phyloP scores from a whole-genome alignment of 208 protist species.

The Balamuthia mandrillaris region DNA sequence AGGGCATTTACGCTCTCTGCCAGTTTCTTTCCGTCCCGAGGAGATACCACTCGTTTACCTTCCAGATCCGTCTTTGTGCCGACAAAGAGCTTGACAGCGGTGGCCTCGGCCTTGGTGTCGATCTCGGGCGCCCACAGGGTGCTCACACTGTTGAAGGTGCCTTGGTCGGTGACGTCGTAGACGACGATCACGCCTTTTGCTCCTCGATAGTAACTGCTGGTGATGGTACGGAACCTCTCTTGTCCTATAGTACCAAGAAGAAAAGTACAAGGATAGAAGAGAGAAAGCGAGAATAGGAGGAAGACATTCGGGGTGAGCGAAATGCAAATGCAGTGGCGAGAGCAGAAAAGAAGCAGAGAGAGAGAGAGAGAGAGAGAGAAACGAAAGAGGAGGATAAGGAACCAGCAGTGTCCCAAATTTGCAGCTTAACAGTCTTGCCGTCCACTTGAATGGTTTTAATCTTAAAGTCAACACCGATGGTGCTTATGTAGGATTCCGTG shows the following conservation, averaged over 20 bases:
- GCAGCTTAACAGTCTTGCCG: slow-evolving; percentile 94
- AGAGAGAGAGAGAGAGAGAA: no score
- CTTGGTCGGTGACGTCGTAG: slow-evolving; percentile 61
- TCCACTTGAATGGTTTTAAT: slow-evolving; percentile 92
- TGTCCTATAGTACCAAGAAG: slow-evolving; percentile 73
- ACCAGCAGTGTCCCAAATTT: no score
- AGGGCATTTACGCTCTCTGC: no score
- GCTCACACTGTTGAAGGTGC: slow-evolving; percentile 74
- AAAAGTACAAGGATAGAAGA: not conserved
- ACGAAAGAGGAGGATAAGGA: no score
- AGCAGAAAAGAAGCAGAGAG: not conserved
- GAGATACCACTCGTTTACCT: slow-evolving; percentile 69
- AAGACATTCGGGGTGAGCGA: not conserved
- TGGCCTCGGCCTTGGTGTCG: slow-evolving; percentile 77
- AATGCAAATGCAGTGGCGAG: slow-evolving; percentile 69
- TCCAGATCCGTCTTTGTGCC: slow-evolving; percentile 81
- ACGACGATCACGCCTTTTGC: slow-evolving; percentile 63
- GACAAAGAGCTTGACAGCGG: slow-evolving; percentile 82
- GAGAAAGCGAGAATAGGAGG: not conserved
- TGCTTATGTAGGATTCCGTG: slow-evolving; percentile 86
- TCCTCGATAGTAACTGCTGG: slow-evolving; percentile 66
- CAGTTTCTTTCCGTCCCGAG: no score
- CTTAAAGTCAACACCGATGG: slow-evolving; percentile 94
- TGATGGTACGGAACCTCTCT: slow-evolving; percentile 73
- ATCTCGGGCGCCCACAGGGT: slow-evolving; percentile 85